Percentiles rank a stretch among this genome's conserved stretches.
These are phyloP conservation scores for Leptoxyphium fumago DNA, from an alignment of 2,329 filamentous ascomycete genomes.

Conservation along the genomic window DNA sequence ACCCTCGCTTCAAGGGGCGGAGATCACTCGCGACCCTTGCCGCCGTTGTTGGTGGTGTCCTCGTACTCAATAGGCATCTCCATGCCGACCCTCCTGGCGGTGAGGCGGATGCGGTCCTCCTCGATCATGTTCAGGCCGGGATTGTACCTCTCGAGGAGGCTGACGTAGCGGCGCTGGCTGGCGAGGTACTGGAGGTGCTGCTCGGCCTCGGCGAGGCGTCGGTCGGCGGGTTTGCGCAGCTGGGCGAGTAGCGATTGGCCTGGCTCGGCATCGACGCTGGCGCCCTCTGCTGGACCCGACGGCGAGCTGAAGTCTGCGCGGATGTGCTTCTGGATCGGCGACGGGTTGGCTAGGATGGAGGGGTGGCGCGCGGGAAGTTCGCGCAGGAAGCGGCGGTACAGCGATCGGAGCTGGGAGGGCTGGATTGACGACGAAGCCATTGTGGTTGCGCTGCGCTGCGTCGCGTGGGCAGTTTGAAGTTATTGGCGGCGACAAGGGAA, in stretches of 20 bases:
- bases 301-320: conserved; percentile 43
- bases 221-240: conserved; percentile 14
- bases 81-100: conserved; percentile 80
- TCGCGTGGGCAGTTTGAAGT: too few relatives aligned
- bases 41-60: too few relatives aligned
- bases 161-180: conserved; percentile 73
- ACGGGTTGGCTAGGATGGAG: conserved; percentile 38
- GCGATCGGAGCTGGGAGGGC: conserved; percentile 43
- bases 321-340: conserved; percentile 55
- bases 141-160: conserved; percentile 81
- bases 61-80: conserved; percentile 56
- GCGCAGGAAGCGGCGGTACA: conserved; percentile 80
- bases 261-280: conserved; percentile 12
- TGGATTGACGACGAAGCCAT: background rate
- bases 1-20: too few relatives aligned
- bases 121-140: conserved; percentile 80
- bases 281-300: background rate
- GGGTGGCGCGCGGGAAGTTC: conserved; percentile 63
- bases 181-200: conserved; percentile 69
- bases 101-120: conserved; percentile 66
- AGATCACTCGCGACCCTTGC: too few relatives aligned
- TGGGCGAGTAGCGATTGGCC: conserved; percentile 10
- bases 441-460: background rate
- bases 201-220: conserved; percentile 42
- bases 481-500: too few relatives aligned